Evolutionary conservation across 306 rosid species (phyloP).

Genomic region (Sechiopsis laciniata): DNA sequence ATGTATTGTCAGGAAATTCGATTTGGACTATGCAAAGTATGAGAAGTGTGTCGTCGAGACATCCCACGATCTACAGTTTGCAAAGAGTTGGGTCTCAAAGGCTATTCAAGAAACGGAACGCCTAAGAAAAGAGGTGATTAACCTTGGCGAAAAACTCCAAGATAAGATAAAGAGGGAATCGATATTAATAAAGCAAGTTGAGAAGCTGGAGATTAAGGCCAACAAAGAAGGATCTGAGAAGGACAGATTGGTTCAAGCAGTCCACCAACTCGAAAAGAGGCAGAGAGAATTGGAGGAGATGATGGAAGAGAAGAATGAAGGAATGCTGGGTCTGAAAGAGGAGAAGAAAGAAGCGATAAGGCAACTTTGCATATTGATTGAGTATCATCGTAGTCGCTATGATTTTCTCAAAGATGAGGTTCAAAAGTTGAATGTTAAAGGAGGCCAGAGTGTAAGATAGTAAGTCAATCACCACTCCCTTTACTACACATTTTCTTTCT

Average conservation of each 20-base stretch:
- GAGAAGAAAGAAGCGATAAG: slow-evolving; percentile 93
- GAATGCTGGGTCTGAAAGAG: slow-evolving; percentile 58
- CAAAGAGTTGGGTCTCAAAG: slow-evolving; percentile 46
- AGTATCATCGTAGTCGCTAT: slow-evolving; percentile 70
- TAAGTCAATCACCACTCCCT: slow-evolving; percentile 12
- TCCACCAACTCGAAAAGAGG: slow-evolving; percentile 53
- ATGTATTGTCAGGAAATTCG: slow-evolving; percentile 38
- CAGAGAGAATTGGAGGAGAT: slow-evolving; percentile 52
- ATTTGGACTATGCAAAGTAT: slow-evolving; percentile 30
- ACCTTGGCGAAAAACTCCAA: slow-evolving; percentile 42
- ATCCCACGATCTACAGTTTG: slow-evolving; percentile 45
- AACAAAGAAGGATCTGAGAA: slow-evolving; percentile 57
- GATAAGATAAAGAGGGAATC: slow-evolving; percentile 36
- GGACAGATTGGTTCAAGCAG: slow-evolving; percentile 40
- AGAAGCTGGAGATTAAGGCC: slow-evolving; percentile 49
- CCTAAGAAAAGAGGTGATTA: slow-evolving; percentile 38
- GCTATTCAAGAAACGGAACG: slow-evolving; percentile 35
- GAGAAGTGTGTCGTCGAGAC: slow-evolving; percentile 36
- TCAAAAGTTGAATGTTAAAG: slow-evolving; percentile 38
- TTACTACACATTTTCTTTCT: background rate
- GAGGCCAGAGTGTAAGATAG: slow-evolving; percentile 52
- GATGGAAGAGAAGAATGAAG: slow-evolving; percentile 63
- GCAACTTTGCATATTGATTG: slow-evolving; percentile 89
- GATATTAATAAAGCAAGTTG: slow-evolving; percentile 33
- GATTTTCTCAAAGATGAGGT: slow-evolving; percentile 67